Evolutionary conservation across 164 flowering plant species (phyloP).

Genomic region (Berberis vulgaris): DNA sequence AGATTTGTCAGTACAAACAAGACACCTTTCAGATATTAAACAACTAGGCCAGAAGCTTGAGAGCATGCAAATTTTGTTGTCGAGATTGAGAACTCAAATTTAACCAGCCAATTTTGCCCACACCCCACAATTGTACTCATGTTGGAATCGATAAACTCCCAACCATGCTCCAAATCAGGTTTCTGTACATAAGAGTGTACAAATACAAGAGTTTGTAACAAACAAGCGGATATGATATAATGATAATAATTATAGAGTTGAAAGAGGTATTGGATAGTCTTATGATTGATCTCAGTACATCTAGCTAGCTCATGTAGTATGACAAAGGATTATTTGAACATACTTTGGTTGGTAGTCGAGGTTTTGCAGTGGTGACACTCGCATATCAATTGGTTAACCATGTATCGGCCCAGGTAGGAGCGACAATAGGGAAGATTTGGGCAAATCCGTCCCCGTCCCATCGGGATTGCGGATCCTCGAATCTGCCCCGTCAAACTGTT

Average conservation of each 20-base stretch:
- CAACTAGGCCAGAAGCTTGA: constrained; percentile 55
- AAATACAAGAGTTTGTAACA: constrained; percentile 19
- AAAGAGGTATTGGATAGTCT: not conserved
- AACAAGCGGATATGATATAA: constrained; percentile 12
- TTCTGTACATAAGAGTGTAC: constrained; percentile 29
- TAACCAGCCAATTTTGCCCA: constrained; percentile 11
- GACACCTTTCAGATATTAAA: constrained; percentile 31
- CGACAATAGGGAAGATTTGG: no score
- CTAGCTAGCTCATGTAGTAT: no score
- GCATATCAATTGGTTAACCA: no score
- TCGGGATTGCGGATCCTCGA: no score
- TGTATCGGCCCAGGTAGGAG: no score
- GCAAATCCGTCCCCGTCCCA: no score
- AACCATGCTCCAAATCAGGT: constrained; percentile 19
- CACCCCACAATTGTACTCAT: constrained; percentile 6
- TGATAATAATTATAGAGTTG: not conserved
- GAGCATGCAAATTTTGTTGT: constrained; percentile 52
- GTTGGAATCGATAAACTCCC: constrained; percentile 12
- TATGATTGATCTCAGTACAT: no score
- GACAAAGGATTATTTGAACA: no score
- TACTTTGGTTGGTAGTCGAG: no score
- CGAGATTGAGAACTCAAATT: constrained; percentile 39
- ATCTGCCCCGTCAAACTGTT: no score
- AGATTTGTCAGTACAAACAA: constrained; percentile 22
- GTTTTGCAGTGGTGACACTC: no score